A percentile compares a stretch with the other conserved stretches of the same genome.
Evolutionary conservation across 768 basidiomycete genomes (phyloP).

Genomic region (Cystoderma amianthinum): DNA sequence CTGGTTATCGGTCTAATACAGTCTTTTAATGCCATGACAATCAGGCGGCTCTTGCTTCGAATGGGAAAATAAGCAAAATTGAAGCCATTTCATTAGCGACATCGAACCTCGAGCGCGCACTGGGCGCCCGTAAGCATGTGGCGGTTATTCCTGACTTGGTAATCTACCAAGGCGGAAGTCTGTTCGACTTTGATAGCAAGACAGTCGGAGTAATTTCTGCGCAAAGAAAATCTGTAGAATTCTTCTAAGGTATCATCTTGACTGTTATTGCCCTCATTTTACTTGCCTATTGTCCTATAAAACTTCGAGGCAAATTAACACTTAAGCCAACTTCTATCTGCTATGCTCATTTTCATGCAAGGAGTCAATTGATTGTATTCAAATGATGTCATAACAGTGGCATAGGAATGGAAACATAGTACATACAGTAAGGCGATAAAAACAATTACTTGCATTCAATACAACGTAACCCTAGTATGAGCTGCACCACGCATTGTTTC

Average conservation of each 20-base stretch:
- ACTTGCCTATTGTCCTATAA: neutral
- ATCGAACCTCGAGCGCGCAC: slow-evolving; percentile 32
- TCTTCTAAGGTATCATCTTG: slow-evolving; percentile 17
- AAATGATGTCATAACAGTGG: no score
- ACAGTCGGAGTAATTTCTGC: slow-evolving; percentile 34
- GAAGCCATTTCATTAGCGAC: slow-evolving; percentile 33
- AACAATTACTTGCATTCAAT: no score
- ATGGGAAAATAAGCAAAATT: slow-evolving; percentile 29
- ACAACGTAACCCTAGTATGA: no score
- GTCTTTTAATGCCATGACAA: neutral
- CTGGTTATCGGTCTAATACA: neutral
- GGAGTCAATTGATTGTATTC: no score
- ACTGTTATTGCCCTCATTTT: no score
- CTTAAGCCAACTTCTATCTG: no score
- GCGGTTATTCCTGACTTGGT: slow-evolving; percentile 26
- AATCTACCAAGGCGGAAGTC: slow-evolving; percentile 27
- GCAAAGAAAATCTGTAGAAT: slow-evolving; percentile 23
- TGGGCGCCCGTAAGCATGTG: slow-evolving; percentile 22
- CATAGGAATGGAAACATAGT: no score
- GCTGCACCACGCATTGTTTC: no score
- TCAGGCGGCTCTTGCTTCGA: slow-evolving; percentile 19
- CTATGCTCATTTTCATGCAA: no score
- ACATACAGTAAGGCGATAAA: no score
- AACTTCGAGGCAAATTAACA: neutral
- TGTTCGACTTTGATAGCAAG: slow-evolving; percentile 37